These are phyloP conservation scores for Mimosa bimucronata DNA, from an alignment of 306 rosid species.

Conservation along the genomic window DNA sequence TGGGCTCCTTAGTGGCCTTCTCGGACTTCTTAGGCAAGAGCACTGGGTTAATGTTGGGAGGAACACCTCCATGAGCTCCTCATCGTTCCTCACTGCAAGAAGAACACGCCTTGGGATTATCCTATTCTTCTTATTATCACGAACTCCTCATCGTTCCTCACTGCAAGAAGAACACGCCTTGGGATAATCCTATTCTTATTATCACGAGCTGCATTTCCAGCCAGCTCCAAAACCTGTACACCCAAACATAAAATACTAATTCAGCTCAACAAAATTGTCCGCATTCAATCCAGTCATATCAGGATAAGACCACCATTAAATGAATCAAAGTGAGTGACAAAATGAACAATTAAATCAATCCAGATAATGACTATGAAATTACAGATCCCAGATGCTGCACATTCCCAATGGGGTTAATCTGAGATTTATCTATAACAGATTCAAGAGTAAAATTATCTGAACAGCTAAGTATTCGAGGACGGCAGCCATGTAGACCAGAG, in stretches of 20 bases:
- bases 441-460: too few relatives aligned
- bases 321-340: too few relatives aligned
- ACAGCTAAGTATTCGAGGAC: slow-evolving; percentile 79
- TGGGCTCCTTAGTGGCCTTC: slow-evolving; percentile 25
- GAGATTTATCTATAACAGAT: too few relatives aligned
- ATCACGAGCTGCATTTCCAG: slow-evolving; percentile 52
- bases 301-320: too few relatives aligned
- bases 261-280: not conserved
- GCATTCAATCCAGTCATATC: too few relatives aligned
- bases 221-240: slow-evolving; percentile 44
- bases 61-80: slow-evolving; percentile 54
- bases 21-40: slow-evolving; percentile 47
- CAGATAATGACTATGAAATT: too few relatives aligned
- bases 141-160: too few relatives aligned
- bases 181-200: too few relatives aligned
- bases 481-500: slow-evolving; percentile 80
- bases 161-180: too few relatives aligned
- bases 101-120: slow-evolving; percentile 48
- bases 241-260: not conserved
- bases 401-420: too few relatives aligned
- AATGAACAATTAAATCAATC: too few relatives aligned
- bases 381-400: too few relatives aligned
- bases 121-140: slow-evolving; percentile 52
- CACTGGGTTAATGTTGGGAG: slow-evolving; percentile 48
- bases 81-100: slow-evolving; percentile 50